Conservation (phyloP, 2,329 filamentous ascomycete genomes). For the Fusarium chlamydosporum region DNA sequence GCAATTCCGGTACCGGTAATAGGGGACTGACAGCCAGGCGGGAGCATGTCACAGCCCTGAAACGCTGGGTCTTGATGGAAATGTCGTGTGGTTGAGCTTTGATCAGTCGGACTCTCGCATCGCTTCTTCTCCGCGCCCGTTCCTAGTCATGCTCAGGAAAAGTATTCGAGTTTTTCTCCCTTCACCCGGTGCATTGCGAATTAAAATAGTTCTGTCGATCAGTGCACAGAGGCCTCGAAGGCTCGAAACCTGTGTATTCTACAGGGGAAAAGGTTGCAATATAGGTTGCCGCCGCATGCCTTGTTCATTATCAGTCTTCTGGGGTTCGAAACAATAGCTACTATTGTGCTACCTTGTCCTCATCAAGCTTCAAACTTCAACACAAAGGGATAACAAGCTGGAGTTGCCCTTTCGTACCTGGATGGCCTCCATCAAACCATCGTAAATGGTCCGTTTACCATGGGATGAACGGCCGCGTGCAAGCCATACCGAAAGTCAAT, state of each 20-base stretch:
- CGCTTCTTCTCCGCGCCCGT: not conserved
- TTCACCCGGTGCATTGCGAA: conserved; percentile 10
- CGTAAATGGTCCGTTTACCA: not conserved
- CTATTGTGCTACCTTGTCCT: conserved; percentile 12
- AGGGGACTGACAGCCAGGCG: conserved; percentile 29
- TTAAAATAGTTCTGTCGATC: conserved; percentile 14
- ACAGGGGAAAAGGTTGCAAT: conserved; percentile 10
- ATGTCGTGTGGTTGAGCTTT: conserved; percentile 35
- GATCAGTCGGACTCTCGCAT: not conserved
- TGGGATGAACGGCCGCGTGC: conserved; percentile 35
- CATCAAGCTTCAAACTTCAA: conserved; percentile 11
- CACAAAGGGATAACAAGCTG: not conserved
- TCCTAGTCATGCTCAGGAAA: not conserved
- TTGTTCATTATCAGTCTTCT: conserved; percentile 31
- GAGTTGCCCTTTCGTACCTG: not conserved
- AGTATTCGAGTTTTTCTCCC: not conserved
- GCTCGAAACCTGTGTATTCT: conserved; percentile 9
- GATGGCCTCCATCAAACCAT: not conserved
- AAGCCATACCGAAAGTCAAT: conserved; percentile 41
- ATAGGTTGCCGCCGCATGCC: conserved; percentile 33
- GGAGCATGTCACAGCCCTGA: conserved; percentile 41
- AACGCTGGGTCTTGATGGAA: conserved; percentile 40
- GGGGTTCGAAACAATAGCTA: conserved; percentile 39
- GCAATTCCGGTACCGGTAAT: conserved; percentile 41
- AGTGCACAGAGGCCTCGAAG: not conserved